Evolutionary conservation across 257 asterid species (phyloP).

Genomic region (Henckelia pumila): DNA sequence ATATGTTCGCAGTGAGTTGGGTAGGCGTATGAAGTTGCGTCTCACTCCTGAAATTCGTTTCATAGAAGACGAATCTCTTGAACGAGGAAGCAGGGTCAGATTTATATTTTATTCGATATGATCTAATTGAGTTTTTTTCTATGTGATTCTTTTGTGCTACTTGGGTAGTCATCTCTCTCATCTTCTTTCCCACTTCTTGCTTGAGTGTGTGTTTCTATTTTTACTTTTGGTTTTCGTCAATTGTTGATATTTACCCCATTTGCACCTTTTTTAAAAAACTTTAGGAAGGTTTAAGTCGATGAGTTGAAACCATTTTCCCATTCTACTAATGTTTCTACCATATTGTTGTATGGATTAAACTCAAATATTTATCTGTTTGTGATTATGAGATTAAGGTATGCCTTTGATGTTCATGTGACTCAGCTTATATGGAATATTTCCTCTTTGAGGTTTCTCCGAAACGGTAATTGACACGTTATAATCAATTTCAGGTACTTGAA

Average conservation of each 20-base stretch:
- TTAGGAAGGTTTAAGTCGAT: too few relatives aligned
- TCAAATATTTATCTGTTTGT: too few relatives aligned
- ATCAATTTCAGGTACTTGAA: conserved; percentile 73
- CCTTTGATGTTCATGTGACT: not conserved
- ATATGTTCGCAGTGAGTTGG: conserved; percentile 85
- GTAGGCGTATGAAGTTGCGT: conserved; percentile 93
- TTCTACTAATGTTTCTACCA: too few relatives aligned
- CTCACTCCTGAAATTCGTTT: conserved; percentile 95
- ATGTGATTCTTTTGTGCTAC: not conserved
- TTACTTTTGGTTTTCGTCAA: not conserved
- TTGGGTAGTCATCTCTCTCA: conserved; percentile 3
- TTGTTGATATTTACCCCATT: too few relatives aligned
- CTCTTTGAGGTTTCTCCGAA: not conserved
- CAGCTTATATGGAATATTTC: not conserved
- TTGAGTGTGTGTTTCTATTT: not conserved
- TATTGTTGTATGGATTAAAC: too few relatives aligned
- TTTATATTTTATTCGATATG: conserved; percentile 3
- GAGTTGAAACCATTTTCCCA: too few relatives aligned
- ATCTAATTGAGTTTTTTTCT: conserved; percentile 2
- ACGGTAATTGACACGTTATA: not conserved
- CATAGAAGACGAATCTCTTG: conserved; percentile 88
- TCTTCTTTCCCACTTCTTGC: not conserved
- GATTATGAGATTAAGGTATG: too few relatives aligned
- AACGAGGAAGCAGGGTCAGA: conserved; percentile 99
- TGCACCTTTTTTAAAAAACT: too few relatives aligned